Base-by-base conservation (phyloP, 2,329 filamentous ascomycete genomes). In the Fonsecaea monophora region DNA sequence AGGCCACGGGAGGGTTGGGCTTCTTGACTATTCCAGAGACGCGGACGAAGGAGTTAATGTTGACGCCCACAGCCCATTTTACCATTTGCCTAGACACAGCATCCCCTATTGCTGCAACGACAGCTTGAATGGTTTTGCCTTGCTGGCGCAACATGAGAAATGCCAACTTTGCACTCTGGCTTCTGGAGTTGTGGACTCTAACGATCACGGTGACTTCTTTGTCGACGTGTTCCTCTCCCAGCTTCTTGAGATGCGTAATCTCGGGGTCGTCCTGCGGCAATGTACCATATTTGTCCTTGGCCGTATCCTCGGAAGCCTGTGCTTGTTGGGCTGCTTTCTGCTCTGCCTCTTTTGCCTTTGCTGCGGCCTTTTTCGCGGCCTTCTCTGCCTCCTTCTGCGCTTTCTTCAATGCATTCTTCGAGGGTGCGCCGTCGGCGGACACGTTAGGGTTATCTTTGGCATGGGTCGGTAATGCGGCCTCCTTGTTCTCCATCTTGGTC, bases 351-450 rank as follows among this genome's bases (percentile, higher is more conserved):
- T 66, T 66, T 42, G 70, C 69, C 58, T 73, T 73, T 21, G 72
- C 70, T 9, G 73, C 73, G 6, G 71, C 72, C 80, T 96, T 96
- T 80, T 96, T 96, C 77, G 88, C 85, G 12, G 90, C 91, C 80
- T 96, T 94, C 78, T 94, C 94, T 82, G 93, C 93, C 34, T 94
- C 92, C 82, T 96, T 96, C 74, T 91, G 90, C 54, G 91, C 89
- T 83, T 96, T 96, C 83, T 96, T 96, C 71, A 90, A 82, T 15
- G 89, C 92, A 80, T 89, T 94, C 82, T 96, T 94, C 68, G 90
- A 92, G 50, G 86, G 83, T 13, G 81, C 81, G 25, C 65, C 68
- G 21, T 73, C 72, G n/a, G 70, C 64, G 1, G 70, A 60, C 30
- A 60, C 68, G 57, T 68, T 68, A 37, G 71, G 65, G 18, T 73